Base-by-base conservation (phyloP, 345 rosid genomes). In the Bruguiera parviflora region DNA sequence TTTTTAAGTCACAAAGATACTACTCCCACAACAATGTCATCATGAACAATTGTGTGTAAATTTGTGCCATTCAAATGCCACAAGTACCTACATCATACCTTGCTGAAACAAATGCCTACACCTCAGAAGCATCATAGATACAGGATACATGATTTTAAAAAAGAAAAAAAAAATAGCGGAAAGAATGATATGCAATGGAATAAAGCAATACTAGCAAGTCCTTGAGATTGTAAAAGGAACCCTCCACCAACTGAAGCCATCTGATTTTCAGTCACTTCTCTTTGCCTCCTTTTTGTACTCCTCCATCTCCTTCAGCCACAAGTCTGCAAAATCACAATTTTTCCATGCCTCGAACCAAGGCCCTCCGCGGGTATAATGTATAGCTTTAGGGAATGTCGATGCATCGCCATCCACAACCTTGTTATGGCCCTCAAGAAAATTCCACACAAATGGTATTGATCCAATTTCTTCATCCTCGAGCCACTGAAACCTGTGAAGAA, bases 321-420 rank as follows among this genome's bases (percentile, higher is more conserved):
- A 82, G 78, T 92, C 96, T 0, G 97, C 97, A 72, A 95, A 95
- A 51, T 92, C 96, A 18, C 99, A 92, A 31, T 88, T 76, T 77
- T 87, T 95, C 97, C 97, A 92, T 47, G 92, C 89, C 65, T 95
- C 96, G 61, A 95, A 90, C 99, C 99, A 95, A 0, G 97, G 99
- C 9, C 99, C 99, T 55, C 98, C 99, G 0, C 97, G 92, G 64
- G 99, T 92, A 66, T 85, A 95, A 75, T 95, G 99, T 53, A 95
- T 76, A 0, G 96, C 99, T 60, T 88, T 95, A 2, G 99, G 97
- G 62, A 64, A 71, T 0, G 94, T 87, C 4, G 77, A 65, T 2
- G 88, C 72, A 69, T 95, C 94, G 2, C 81, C 82, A 70, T 89
- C 84, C 53, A 85, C 84, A 62, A 82, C 85, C 84, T 64, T 84